A percentile compares a stretch with the other conserved stretches of the same genome.
Conservation (phyloP, 2,329 filamentous ascomycete genomes). For the Monosporascus sp. region DNA sequence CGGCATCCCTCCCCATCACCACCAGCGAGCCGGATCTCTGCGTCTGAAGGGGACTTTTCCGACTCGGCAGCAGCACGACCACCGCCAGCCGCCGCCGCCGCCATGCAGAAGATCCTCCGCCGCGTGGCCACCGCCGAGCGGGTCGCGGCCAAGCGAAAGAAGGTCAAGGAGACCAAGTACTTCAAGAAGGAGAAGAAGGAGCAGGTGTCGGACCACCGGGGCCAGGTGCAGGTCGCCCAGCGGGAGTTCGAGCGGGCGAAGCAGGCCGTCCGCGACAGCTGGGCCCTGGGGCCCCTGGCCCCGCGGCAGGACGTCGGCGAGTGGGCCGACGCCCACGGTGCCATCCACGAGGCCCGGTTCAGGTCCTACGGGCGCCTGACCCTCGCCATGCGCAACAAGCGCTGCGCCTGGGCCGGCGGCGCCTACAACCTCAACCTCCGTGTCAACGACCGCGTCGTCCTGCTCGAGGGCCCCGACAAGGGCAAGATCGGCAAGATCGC, state of each 20-base stretch:
- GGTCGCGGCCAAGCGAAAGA: constrained; percentile 25
- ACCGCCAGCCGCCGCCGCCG: not conserved
- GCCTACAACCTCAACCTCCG: constrained; percentile 55
- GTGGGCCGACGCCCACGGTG: constrained; percentile 52
- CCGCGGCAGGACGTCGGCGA: constrained; percentile 68
- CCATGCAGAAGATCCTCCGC: constrained; percentile 29
- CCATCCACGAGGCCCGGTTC: constrained; percentile 36
- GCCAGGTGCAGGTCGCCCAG: constrained; percentile 24
- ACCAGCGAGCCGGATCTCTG: no score
- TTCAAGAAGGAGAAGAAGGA: constrained; percentile 19
- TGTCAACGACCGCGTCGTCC: constrained; percentile 71
- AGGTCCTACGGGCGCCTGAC: constrained; percentile 17
- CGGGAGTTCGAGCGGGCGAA: constrained; percentile 41
- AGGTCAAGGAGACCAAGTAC: constrained; percentile 18
- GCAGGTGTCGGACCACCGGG: constrained; percentile 10
- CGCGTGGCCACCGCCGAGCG: constrained; percentile 32
- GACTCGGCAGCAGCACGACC: no score
- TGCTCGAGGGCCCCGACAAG: constrained; percentile 71
- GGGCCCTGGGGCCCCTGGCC: constrained; percentile 70
- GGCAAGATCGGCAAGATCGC: constrained; percentile 76
- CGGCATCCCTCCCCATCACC: no score
- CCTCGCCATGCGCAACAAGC: constrained; percentile 26
- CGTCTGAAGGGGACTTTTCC: no score
- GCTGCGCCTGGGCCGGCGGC: constrained; percentile 49
- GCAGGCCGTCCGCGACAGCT: constrained; percentile 64